Base-by-base conservation (phyloP, 208 protist species). In the Histomonas meleagridis region DNA sequence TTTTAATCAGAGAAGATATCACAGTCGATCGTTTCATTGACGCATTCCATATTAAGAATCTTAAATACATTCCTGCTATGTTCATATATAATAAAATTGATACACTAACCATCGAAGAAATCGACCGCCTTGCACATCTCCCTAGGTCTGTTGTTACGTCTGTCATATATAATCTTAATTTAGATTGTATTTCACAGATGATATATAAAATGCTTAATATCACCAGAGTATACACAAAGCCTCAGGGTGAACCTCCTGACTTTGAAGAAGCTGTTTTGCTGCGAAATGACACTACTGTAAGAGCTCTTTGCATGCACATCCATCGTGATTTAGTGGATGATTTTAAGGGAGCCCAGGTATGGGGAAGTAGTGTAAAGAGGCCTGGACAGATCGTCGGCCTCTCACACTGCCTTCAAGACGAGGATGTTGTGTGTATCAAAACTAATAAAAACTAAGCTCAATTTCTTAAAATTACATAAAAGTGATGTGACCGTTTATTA, bases 21-120 rank as follows among this genome's bases (percentile, higher is more conserved):
- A 98, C 97, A 5, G 94, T 98, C 32, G 98, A 99, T 93, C 95
- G 99, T 92, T 97, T 99, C 90, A 98, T 99, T 94, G 98, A 99
- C 93, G 96, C 97, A 9, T 96, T 99, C 90, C 96, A 98, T 92
- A 97, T 97, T 1, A 98, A 98, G 93, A 94, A 97, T 38, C 70
- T 94, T 32, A 86, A 46, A 86, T 97, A 97, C 92, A 92, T 97
- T 55, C 94, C 92, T 60, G 96, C 92, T 48, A 86, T 94, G 32
- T 94, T 93, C 72, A 92, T 91, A 40, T 91, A 93, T 16, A 94
- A 94, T 90, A 94, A 94, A 60, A 92, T 94, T 51, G 90, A 92
- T n/a, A 92, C 51, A 78, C 38, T 81, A 38, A 78, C 90, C 35
- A 86, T 86, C 40, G 76, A 86, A 55, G 76, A 86, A 55, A 86